Conservation (phyloP, 805 yeast genomes). For the Metschnikowia peoriensis region DNA sequence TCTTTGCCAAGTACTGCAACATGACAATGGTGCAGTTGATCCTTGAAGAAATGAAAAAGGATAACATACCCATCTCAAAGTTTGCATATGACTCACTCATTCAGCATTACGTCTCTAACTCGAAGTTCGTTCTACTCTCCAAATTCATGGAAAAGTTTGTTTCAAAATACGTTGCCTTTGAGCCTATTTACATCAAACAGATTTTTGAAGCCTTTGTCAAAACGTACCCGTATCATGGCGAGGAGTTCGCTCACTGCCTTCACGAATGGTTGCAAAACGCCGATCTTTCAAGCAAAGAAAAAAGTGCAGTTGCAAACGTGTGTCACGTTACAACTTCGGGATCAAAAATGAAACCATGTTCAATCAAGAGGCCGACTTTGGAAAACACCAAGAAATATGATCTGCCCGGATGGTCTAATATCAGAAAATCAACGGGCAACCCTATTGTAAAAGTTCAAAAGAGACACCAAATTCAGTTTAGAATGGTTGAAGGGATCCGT, state of each 20-base stretch:
- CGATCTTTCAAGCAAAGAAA: conserved; percentile 10
- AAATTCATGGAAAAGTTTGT: conserved; percentile 23
- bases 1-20: conserved; percentile 29
- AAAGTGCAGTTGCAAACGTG: conserved; percentile 10
- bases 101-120: conserved; percentile 25
- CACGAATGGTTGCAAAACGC: conserved; percentile 20
- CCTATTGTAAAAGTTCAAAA: conserved; percentile 12
- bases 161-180: conserved; percentile 19
- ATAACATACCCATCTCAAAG: conserved; percentile 22
- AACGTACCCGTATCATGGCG: conserved; percentile 33
- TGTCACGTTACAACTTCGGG: conserved; percentile 21
- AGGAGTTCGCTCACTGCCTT: conserved; percentile 21
- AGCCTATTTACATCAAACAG: conserved; percentile 23
- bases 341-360: conserved; percentile 30
- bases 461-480: conserved; percentile 27
- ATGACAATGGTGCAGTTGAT: conserved; percentile 28
- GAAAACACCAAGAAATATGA: conserved; percentile 25
- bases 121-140: conserved; percentile 29
- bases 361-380: conserved; percentile 14
- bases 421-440: conserved; percentile 16
- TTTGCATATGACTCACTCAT: conserved; percentile 24
- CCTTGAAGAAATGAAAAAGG: conserved; percentile 25
- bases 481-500: conserved; percentile 32
- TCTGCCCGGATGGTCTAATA: conserved; percentile 23
- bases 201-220: conserved; percentile 32